Evolutionary conservation across 2,329 filamentous ascomycete species (phyloP), one percentile per base, ranked within the genome.

Genomic region (Penicillium sp.): DNA sequence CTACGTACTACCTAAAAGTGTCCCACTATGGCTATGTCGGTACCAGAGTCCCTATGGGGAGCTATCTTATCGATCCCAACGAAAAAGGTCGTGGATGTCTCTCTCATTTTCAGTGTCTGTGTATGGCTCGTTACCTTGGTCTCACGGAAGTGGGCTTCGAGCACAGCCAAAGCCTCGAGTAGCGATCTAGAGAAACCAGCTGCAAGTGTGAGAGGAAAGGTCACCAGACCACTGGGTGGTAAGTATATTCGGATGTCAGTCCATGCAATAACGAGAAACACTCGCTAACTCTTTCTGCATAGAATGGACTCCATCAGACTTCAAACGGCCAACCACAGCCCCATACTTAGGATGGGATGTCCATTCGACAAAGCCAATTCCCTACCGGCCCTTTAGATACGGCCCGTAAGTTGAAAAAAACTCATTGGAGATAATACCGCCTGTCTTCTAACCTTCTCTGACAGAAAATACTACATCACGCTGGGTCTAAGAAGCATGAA

Each of bases 311-410:
- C 82, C 85, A 0, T 81, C 79, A 13, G 64, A 76, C 52, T 91
- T 88, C 78, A 80, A 81, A 58, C 78, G 85, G 2, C 87, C 88
- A 1, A 70, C 76, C 0, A 84, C 87, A 5, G 53, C 75, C 0
- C 84, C 89, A 0, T 91, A 89, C 66, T 84, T 84, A 0, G 73
- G 84, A 70, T 93, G 89, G 88, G 85, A 86, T 43, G 71, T 92
- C 37, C 78, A 83, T 25, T 75, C 77, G n/a, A 90, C 88, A 1
- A 87, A 88, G 59, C 89, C 90, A 0, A 82, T 91, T 0, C 88
- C 89, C 0, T 93, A 93, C 74, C 84, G 90, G 6, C 89, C 90
- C 0, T 93, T 93, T 73, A 84, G 88, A 65, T 85, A 91, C 71
- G 89, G 90, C 0, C 89, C 89, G 71, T 78, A 70, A 71, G 73